Evolutionary conservation across 371 early-diverging fungal genomes (phyloP).

Genomic region (Batrachochytrium dendrobatidis): DNA sequence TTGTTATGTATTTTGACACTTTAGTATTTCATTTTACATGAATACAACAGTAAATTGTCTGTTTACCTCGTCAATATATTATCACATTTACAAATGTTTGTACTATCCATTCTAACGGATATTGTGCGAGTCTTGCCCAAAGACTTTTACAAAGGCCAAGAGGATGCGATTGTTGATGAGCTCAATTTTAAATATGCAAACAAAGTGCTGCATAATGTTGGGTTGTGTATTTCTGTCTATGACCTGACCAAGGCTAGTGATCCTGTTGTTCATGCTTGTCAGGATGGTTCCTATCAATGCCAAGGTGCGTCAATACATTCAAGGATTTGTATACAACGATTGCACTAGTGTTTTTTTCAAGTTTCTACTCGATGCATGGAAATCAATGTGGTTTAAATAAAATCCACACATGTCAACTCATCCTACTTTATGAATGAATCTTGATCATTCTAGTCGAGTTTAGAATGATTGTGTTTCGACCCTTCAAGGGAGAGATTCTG

Average conservation of each 20-base stretch:
- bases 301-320: constrained; percentile 12
- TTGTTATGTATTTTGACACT: no score
- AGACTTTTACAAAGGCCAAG: constrained; percentile 63
- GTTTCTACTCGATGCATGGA: not conserved
- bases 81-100: constrained; percentile 59
- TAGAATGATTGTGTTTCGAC: constrained; percentile 82
- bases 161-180: constrained; percentile 76
- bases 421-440: no score
- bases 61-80: no score
- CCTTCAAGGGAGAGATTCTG: constrained; percentile 82
- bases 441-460: constrained; percentile 51
- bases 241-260: constrained; percentile 75
- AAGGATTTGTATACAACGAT: not conserved
- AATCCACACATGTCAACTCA: not conserved
- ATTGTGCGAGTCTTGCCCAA: constrained; percentile 74
- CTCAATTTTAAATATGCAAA: constrained; percentile 88
- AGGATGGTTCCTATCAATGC: constrained; percentile 32
- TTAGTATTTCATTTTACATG: no score
- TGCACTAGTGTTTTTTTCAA: not conserved
- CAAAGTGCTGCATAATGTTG: constrained; percentile 85
- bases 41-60: no score
- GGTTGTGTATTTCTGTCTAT: constrained; percentile 77
- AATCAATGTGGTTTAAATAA: not conserved
- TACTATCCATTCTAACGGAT: constrained; percentile 71
- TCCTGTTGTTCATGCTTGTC: constrained; percentile 70